Conservation (phyloP, 192 early-diverging fungal genomes). For the Entophlyctis luteolus region DNA sequence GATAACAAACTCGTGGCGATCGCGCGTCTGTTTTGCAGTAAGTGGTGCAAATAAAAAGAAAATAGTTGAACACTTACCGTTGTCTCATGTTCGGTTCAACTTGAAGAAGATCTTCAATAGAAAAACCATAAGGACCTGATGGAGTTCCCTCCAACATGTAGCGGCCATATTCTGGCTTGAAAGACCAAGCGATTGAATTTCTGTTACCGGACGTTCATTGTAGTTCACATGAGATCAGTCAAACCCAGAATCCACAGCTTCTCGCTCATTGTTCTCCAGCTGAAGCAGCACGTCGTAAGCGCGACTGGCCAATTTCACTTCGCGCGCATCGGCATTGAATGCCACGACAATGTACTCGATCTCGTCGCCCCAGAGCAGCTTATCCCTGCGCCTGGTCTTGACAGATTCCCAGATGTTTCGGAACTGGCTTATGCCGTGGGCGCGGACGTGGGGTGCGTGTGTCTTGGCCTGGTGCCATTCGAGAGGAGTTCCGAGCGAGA, state of each 20-base stretch:
- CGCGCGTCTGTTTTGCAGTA: conserved; percentile 60
- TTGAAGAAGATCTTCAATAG: conserved; percentile 69
- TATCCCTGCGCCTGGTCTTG: conserved; percentile 77
- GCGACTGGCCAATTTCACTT: conserved; percentile 53
- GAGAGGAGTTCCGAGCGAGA: conserved; percentile 93
- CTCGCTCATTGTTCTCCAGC: conserved; percentile 71
- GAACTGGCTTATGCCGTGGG: conserved; percentile 92
- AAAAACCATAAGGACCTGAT: conserved; percentile 81
- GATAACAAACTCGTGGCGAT: conserved; percentile 60
- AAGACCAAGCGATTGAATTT: conserved; percentile 49
- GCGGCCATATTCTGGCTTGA: conserved; percentile 94
- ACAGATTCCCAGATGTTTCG: conserved; percentile 76
- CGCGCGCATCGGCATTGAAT: conserved; percentile 71
- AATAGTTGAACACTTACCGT: conserved; percentile 27
- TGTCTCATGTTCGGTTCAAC: conserved; percentile 86
- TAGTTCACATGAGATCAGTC: not conserved
- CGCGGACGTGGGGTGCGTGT: conserved; percentile 80
- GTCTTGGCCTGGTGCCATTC: conserved; percentile 87
- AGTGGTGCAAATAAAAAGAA: not conserved
- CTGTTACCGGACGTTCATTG: not conserved
- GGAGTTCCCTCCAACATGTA: conserved; percentile 98
- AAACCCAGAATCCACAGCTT: conserved; percentile 28
- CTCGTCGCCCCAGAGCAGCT: conserved; percentile 95
- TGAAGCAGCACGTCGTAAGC: conserved; percentile 76
- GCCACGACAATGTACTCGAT: conserved; percentile 92